These are phyloP conservation scores for Trametes coccinea DNA, from an alignment of 768 basidiomycete species.

Conservation along the genomic window DNA sequence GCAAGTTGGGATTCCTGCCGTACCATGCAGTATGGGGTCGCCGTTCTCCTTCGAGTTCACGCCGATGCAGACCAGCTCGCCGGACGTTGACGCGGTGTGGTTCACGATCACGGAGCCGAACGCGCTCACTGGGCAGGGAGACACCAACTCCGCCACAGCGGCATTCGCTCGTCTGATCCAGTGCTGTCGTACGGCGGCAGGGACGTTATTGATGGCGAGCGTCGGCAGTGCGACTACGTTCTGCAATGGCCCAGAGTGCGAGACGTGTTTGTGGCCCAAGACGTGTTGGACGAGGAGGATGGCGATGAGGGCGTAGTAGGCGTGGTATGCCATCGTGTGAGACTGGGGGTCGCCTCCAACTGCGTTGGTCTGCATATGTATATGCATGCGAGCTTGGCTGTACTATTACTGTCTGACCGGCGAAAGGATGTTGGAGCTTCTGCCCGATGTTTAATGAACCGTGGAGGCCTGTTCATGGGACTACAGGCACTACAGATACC, in stretches of 20 bases:
- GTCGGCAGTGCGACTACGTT: neutral
- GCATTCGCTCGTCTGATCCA: constrained; percentile 17
- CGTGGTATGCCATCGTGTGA: neutral
- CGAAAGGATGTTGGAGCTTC: too few relatives aligned
- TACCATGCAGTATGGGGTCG: constrained; percentile 16
- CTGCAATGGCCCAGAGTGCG: neutral
- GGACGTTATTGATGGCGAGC: constrained; percentile 12
- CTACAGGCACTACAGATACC: too few relatives aligned
- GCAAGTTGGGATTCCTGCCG: neutral
- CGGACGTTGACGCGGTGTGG: constrained; percentile 11
- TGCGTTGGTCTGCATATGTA: too few relatives aligned
- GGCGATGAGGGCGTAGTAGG: neutral
- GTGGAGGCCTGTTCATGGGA: too few relatives aligned
- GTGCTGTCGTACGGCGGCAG: constrained; percentile 5
- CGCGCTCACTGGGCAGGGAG: constrained; percentile 12
- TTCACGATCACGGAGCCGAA: constrained; percentile 18
- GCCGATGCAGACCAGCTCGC: constrained; percentile 18
- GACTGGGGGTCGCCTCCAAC: too few relatives aligned
- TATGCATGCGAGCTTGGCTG: too few relatives aligned
- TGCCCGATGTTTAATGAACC: too few relatives aligned
- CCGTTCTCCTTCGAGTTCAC: constrained; percentile 12
- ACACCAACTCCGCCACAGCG: neutral
- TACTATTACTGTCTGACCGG: too few relatives aligned
- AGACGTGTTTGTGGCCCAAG: neutral
- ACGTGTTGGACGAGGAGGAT: neutral